A percentile compares a stretch with the other conserved stretches of the same genome.
Conservation (phyloP, 2,329 filamentous ascomycete genomes). For the Sarocladium oryzae region DNA sequence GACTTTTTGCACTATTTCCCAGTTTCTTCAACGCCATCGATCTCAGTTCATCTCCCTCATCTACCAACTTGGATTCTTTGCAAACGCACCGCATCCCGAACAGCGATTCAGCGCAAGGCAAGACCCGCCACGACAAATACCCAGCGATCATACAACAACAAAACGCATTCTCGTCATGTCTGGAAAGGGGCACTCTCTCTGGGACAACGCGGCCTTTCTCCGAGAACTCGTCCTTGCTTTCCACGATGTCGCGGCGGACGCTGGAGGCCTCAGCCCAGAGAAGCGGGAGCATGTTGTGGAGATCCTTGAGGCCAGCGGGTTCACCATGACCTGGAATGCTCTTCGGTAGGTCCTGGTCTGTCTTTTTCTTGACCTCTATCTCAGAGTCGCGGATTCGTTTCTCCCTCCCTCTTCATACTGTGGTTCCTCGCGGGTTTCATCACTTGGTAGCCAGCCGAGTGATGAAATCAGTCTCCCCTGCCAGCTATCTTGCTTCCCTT, state of each 20-base stretch:
- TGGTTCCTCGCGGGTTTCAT: background rate
- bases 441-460: background rate
- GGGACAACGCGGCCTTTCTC: constrained; percentile 28
- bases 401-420: constrained; percentile 7
- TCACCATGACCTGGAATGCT: constrained; percentile 35
- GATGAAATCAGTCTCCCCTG: background rate
- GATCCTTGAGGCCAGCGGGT: constrained; percentile 25
- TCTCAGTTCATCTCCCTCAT: background rate
- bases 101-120: too few relatives aligned
- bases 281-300: constrained; percentile 24
- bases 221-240: constrained; percentile 26
- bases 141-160: too few relatives aligned
- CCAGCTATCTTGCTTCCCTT: background rate
- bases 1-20: too few relatives aligned
- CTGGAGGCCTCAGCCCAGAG: constrained; percentile 21
- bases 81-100: too few relatives aligned
- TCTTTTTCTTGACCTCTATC: background rate
- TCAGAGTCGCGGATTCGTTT: background rate
- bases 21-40: too few relatives aligned
- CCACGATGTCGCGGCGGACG: constrained; percentile 22
- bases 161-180: constrained; percentile 9
- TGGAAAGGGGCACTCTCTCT: constrained; percentile 19
- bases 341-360: constrained; percentile 31
- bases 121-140: too few relatives aligned
- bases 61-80: background rate